A percentile compares a stretch with the other conserved stretches of the same genome.
Evolutionary conservation across 78 protist species (phyloP).

Genomic region (Dictyostelium intermedium): DNA sequence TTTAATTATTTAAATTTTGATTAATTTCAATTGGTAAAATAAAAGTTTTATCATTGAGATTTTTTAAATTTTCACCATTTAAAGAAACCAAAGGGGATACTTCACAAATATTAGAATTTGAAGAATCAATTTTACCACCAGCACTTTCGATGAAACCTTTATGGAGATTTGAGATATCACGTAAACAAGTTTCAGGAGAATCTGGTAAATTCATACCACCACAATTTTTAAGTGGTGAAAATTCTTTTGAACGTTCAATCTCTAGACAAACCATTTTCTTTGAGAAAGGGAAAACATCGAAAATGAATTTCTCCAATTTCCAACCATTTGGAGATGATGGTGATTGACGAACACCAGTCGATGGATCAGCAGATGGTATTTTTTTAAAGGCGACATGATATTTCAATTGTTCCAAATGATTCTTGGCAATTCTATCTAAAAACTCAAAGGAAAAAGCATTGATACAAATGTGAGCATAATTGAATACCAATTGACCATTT

Average conservation of each 20-base stretch:
- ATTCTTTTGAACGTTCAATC: slow-evolving; percentile 82
- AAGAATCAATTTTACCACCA: slow-evolving; percentile 71
- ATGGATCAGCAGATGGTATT: slow-evolving; percentile 77
- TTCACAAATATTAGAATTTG: slow-evolving; percentile 53
- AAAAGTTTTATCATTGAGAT: neutral
- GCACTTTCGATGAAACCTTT: slow-evolving; percentile 45
- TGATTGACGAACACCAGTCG: slow-evolving; percentile 14
- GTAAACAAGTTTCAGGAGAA: slow-evolving; percentile 84
- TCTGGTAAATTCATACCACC: slow-evolving; percentile 81
- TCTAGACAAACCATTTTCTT: slow-evolving; percentile 52
- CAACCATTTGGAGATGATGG: slow-evolving; percentile 58
- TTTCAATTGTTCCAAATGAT: slow-evolving; percentile 18
- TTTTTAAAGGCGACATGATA: slow-evolving; percentile 94
- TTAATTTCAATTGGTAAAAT: slow-evolving; percentile 36
- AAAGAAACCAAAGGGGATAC: slow-evolving; percentile 84
- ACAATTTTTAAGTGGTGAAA: slow-evolving; percentile 90
- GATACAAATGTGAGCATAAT: slow-evolving; percentile 91
- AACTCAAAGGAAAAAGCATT: slow-evolving; percentile 87
- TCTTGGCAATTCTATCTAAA: slow-evolving; percentile 26
- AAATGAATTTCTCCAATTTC: slow-evolving; percentile 96
- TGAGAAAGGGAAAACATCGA: slow-evolving; percentile 92
- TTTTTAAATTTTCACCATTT: slow-evolving; percentile 86
- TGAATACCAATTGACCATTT: slow-evolving; percentile 84
- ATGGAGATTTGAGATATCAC: slow-evolving; percentile 58
- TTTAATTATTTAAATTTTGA: neutral